Conservation (phyloP, 106 monocot genomes). For the Cymbidium sinense region DNA sequence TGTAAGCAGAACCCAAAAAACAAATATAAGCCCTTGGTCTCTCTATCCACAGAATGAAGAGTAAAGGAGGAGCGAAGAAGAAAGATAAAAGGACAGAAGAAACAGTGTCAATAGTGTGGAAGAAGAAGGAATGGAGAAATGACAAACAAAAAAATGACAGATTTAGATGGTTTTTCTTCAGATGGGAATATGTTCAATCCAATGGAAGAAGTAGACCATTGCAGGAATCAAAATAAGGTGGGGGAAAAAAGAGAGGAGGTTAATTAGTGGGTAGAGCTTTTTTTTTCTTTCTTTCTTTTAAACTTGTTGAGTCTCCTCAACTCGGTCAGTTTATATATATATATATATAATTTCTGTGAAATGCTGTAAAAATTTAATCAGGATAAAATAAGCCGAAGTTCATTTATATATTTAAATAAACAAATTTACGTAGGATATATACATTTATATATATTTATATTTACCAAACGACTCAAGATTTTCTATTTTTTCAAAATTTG, state of each 20-base stretch:
- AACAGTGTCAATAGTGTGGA: not conserved
- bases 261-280: not conserved
- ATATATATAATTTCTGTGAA: not conserved
- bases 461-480: no score
- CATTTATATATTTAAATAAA: no score
- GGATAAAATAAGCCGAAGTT: no score
- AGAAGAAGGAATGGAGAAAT: slow-evolving; percentile 1
- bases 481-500: no score
- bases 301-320: not conserved
- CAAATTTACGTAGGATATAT: no score
- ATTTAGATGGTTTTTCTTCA: not conserved
- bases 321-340: not conserved
- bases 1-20: not conserved
- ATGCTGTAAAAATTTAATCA: no score
- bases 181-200: slow-evolving; percentile 5
- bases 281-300: not conserved
- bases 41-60: not conserved
- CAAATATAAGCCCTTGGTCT: not conserved
- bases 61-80: not conserved
- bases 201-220: slow-evolving; percentile 16
- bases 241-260: slow-evolving; percentile 6
- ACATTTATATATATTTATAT: no score
- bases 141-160: not conserved
- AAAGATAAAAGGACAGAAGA: not conserved
- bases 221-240: slow-evolving; percentile 2